phyloP scores from a whole-genome alignment of 345 rosid species.

The Toxicodendron radicans region DNA sequence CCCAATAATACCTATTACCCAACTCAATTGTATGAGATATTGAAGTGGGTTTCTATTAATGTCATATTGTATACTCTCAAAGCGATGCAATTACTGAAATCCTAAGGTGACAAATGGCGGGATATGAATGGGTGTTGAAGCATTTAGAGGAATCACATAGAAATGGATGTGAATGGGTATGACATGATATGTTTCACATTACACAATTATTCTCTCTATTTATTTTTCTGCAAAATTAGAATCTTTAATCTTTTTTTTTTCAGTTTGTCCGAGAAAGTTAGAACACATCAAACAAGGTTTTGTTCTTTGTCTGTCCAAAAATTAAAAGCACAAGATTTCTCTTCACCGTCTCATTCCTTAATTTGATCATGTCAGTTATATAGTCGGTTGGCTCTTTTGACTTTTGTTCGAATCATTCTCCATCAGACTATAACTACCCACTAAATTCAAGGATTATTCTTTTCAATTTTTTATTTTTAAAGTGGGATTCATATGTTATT shows the following conservation, averaged over 20 bases:
- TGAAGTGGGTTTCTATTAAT: too few relatives aligned
- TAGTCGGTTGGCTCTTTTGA: constrained; percentile 24
- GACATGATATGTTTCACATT: constrained; percentile 8
- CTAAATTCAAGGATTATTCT: background rate
- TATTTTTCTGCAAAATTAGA: background rate
- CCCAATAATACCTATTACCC: too few relatives aligned
- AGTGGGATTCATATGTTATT: too few relatives aligned
- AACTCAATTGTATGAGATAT: too few relatives aligned
- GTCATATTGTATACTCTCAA: too few relatives aligned
- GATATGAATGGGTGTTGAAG: constrained; percentile 5
- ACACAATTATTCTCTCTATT: constrained; percentile 2
- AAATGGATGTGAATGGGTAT: background rate
- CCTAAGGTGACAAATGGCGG: constrained; percentile 24
- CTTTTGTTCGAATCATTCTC: background rate
- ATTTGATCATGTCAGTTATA: background rate
- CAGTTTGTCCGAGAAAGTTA: constrained; percentile 16
- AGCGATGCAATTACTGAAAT: constrained; percentile 4
- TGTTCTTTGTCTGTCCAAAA: constrained; percentile 2
- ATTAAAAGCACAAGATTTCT: constrained; percentile 7
- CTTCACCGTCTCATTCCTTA: background rate
- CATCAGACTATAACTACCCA: background rate
- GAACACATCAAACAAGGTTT: constrained; percentile 17
- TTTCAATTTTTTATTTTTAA: background rate
- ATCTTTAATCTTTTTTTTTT: background rate
- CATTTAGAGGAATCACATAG: constrained; percentile 1